Evolutionary conservation across 495 filamentous ascomycete species (phyloP).

Genomic region (Aspergillus heteromorphus): DNA sequence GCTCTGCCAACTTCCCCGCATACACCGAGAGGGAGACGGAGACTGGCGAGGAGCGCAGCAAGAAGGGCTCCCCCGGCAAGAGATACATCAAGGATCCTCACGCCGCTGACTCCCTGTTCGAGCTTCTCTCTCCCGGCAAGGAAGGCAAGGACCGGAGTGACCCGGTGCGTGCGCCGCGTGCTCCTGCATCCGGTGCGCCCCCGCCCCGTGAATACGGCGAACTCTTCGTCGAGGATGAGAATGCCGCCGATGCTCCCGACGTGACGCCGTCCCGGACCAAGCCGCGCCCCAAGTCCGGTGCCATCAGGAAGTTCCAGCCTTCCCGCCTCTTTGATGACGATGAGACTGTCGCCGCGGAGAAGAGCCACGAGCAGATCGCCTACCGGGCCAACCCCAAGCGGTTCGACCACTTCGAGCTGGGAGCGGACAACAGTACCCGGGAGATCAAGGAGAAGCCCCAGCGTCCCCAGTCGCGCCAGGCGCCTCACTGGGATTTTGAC

Average conservation of each 20-base stretch:
- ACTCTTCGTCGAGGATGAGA: slow-evolving; percentile 52
- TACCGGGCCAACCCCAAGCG: slow-evolving; percentile 65
- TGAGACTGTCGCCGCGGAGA: slow-evolving; percentile 30
- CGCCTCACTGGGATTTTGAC: slow-evolving; percentile 75
- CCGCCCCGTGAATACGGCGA: slow-evolving; percentile 58
- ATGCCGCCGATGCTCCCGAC: slow-evolving; percentile 34
- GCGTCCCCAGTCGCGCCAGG: slow-evolving; percentile 55
- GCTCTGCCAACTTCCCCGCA: slow-evolving; percentile 12
- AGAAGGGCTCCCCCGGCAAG: slow-evolving; percentile 43
- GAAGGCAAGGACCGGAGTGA: slow-evolving; percentile 29
- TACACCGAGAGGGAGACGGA: slow-evolving; percentile 9
- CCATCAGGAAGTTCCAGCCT: slow-evolving; percentile 56
- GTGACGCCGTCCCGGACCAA: slow-evolving; percentile 47
- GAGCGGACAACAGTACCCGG: slow-evolving; percentile 46
- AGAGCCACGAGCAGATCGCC: slow-evolving; percentile 37
- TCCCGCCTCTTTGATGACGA: slow-evolving; percentile 64
- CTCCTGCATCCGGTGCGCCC: slow-evolving; percentile 52
- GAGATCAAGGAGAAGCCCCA: slow-evolving; percentile 33
- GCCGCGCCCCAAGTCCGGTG: slow-evolving; percentile 57
- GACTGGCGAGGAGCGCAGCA: slow-evolving; percentile 31
- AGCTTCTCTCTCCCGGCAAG: slow-evolving; percentile 32
- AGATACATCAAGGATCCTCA: slow-evolving; percentile 62
- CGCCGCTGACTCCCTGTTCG: slow-evolving; percentile 57
- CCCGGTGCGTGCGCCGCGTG: slow-evolving; percentile 31
- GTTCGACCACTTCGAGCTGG: slow-evolving; percentile 85